Evolutionary conservation across 345 rosid genomes (phyloP).

Genomic region (Theobroma cacao): DNA sequence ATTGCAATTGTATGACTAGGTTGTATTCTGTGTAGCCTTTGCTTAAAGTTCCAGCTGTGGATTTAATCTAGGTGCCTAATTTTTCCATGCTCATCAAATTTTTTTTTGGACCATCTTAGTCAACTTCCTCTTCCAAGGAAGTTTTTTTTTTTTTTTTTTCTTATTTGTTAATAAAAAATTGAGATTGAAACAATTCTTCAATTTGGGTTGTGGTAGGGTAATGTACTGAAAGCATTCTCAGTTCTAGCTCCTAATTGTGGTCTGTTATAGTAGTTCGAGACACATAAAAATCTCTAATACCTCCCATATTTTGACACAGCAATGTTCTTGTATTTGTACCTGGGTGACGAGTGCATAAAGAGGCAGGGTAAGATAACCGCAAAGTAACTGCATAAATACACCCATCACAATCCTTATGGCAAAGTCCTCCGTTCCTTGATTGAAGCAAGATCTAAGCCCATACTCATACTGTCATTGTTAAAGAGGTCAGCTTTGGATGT

Average conservation of each 20-base stretch:
- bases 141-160: too few relatives aligned
- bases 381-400: constrained; percentile 22
- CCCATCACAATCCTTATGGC: constrained; percentile 22
- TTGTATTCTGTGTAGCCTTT: too few relatives aligned
- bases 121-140: neutral
- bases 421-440: constrained; percentile 19
- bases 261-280: neutral
- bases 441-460: constrained; percentile 31
- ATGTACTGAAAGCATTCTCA: too few relatives aligned
- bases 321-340: constrained; percentile 8
- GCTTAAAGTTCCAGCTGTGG: too few relatives aligned
- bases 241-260: neutral
- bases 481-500: constrained; percentile 1
- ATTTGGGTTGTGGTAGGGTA: neutral
- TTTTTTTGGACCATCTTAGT: too few relatives aligned
- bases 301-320: neutral
- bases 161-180: too few relatives aligned
- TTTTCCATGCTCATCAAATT: too few relatives aligned
- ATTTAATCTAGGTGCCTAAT: neutral
- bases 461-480: constrained; percentile 23
- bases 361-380: constrained; percentile 33
- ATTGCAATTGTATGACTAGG: too few relatives aligned
- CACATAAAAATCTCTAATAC: too few relatives aligned
- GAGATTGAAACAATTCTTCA: too few relatives aligned
- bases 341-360: constrained; percentile 32